Base-by-base conservation (phyloP, 768 basidiomycete species). In the Kwoniella sp. region DNA sequence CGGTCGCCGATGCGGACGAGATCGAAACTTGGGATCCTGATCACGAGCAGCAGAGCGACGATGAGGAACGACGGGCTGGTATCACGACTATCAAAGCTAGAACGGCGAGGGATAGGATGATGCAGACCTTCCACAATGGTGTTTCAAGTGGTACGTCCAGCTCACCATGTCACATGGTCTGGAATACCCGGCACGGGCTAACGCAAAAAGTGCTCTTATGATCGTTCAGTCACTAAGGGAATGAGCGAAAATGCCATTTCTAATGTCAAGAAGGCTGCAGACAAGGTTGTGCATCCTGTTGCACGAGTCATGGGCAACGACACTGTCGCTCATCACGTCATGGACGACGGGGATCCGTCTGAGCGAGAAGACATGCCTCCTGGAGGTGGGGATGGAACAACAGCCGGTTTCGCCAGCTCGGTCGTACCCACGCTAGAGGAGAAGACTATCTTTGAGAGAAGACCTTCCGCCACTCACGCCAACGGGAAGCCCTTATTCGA, bases 11-110 rank as follows among this genome's bases (percentile, higher is more conserved):
- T 2, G 83, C 85, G 59, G 77, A 85, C 69, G 84, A 85, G 52
- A 84, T 87, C 69, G 84, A 87, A 51, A 80, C 82, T 30, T 90
- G 90, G 89, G 89, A 92, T 77, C 89, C 90, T 1, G 87, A 89
- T 68, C 77, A 82, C 2, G 88, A 92, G 76, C 89, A 92, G 61
- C 62, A 73, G 13, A 73, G 72, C 2, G 71, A 71, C 15, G 78
- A 75, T 41, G 73, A 73, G 5, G 69, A 66, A 11, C 53, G 51
- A 2, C 31, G 55, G 2, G 48, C 58, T 37, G 81, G 81, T 11
- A 70, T 77, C 25, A 76, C 79, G 25, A 72, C 60, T 41, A 70
- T 82, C 55, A 78, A 80, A 70, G 66, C 68, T 47, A 67, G 72
- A n/a, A 69, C 73, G 8, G 73, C 70, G 2, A 58, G 71, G 28